Percentiles rank a stretch among this genome's conserved stretches.
Evolutionary conservation across 2,329 filamentous ascomycete species (phyloP).

Genomic region (Xylaria polymorpha): DNA sequence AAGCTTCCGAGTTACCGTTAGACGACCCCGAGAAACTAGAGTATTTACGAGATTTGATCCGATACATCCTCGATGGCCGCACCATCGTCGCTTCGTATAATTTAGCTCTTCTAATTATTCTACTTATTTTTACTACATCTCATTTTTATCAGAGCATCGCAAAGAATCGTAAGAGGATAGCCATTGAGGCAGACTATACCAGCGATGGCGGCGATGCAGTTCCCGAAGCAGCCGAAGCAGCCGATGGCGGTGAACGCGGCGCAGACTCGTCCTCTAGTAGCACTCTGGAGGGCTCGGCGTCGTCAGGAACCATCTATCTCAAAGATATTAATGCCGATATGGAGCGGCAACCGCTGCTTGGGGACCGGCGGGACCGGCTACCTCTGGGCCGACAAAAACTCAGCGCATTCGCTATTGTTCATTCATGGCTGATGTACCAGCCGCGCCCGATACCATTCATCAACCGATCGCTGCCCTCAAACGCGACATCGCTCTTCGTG

Average conservation of each 20-base stretch:
- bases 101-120: slow-evolving; percentile 47
- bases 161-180: slow-evolving; percentile 44
- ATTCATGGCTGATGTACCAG: slow-evolving; percentile 63
- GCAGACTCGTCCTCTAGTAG: slow-evolving; percentile 52
- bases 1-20: slow-evolving; percentile 20
- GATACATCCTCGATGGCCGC: slow-evolving; percentile 51
- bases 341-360: slow-evolving; percentile 53
- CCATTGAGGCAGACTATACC: slow-evolving; percentile 37
- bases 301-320: slow-evolving; percentile 39
- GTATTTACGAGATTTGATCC: slow-evolving; percentile 52
- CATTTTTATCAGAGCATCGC: slow-evolving; percentile 43
- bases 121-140: slow-evolving; percentile 46
- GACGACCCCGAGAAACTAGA: slow-evolving; percentile 50
- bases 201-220: slow-evolving; percentile 10
- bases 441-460: slow-evolving; percentile 67
- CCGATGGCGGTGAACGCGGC: slow-evolving; percentile 32
- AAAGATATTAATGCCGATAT: slow-evolving; percentile 48
- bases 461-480: slow-evolving; percentile 67
- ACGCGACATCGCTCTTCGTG: slow-evolving; percentile 65
- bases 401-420: slow-evolving; percentile 20
- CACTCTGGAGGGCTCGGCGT: slow-evolving; percentile 46
- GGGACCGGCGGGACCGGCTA: slow-evolving; percentile 10
- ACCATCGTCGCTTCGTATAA: slow-evolving; percentile 52
- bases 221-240: slow-evolving; percentile 23
- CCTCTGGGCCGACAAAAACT: not conserved